Evolutionary conservation across 2,329 filamentous ascomycete genomes (phyloP), one percentile per base, ranked within the genome.

Genomic region (Monosporascus sp.): DNA sequence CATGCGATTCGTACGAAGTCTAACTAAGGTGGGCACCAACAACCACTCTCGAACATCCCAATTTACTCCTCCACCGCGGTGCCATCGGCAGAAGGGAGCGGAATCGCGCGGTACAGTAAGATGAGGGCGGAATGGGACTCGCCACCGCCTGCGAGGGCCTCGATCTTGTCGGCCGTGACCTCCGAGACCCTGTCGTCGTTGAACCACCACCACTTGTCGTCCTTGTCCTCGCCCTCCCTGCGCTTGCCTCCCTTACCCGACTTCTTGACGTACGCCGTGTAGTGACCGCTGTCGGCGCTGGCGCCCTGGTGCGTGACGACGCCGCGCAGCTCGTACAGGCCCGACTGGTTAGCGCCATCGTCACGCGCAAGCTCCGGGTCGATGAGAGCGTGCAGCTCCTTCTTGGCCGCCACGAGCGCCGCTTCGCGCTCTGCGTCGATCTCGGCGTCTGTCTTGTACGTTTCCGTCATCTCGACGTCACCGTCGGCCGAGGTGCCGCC

Each of bases 171-270:
- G 26, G 84, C 78, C 17, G 90, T 85, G 28, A 99, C 94, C 75
- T 99, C 94, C 15, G 88, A 85, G 37, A 99, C 94, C 76, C 91
- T 95, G 68, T 99, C 93, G 65, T 99, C 94, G 71, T 99, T 97
- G 80, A 99, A 99, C 93, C 94, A 99, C 93, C 94, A 99, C 94
- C 94, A 99, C 65, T 91, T 96, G 62, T 89, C 91, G 67, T 96
- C 91, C 67, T 96, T 91, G 18, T 11, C 9, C 40, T n/a, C 40
- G 17, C 9, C 6, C 65, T 88, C 85, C 51, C 82, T 84, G 64
- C 84, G 78, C 76, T 91, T 89, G 60, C 89, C 91, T 20, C 87
- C 89, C 65, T 85, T 84, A 17, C 86, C 86, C 56, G 87, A 79
- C 80, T 99, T 97, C 81, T 97, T 99, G 62, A 99, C 89, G 69